Percentiles rank a stretch among this genome's conserved stretches.
phyloP scores from a whole-genome alignment of 805 yeast species.

The Debaryomyces prosopidis region DNA sequence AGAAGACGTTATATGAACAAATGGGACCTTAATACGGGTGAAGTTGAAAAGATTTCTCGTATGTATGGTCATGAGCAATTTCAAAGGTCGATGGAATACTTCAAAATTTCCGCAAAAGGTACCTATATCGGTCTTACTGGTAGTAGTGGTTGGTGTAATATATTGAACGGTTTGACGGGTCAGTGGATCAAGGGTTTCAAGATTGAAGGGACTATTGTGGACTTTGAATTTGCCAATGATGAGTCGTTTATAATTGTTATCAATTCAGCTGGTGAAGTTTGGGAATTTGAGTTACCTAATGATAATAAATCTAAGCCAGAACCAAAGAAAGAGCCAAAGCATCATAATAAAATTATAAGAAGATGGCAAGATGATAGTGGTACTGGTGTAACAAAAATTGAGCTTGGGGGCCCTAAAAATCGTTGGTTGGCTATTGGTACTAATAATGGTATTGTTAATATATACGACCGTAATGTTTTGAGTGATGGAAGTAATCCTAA shows the following conservation, averaged over 20 bases:
- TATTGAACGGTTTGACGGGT: slow-evolving; percentile 75
- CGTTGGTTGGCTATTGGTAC: slow-evolving; percentile 90
- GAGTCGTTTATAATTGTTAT: slow-evolving; percentile 51
- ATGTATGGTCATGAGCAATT: slow-evolving; percentile 88
- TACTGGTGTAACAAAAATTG: slow-evolving; percentile 75
- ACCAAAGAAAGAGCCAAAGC: slow-evolving; percentile 4
- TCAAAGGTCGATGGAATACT: slow-evolving; percentile 86
- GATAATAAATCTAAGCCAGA: slow-evolving; percentile 21
- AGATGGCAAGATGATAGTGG: slow-evolving; percentile 90
- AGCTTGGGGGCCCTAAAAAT: slow-evolving; percentile 66
- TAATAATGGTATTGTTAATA: slow-evolving; percentile 83
- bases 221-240: slow-evolving; percentile 65
- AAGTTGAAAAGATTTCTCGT: slow-evolving; percentile 80
- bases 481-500: slow-evolving; percentile 26
- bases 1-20: slow-evolving; percentile 89
- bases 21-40: slow-evolving; percentile 77
- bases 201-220: slow-evolving; percentile 83
- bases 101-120: slow-evolving; percentile 75
- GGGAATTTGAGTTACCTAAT: slow-evolving; percentile 63
- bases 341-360: slow-evolving; percentile 46
- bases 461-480: slow-evolving; percentile 61
- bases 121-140: slow-evolving; percentile 74
- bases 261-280: slow-evolving; percentile 81
- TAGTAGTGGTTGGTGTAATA: slow-evolving; percentile 86
- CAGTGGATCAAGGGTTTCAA: slow-evolving; percentile 87